Conservation (phyloP, 2,329 filamentous ascomycete genomes). For the Huntiella savannae region DNA sequence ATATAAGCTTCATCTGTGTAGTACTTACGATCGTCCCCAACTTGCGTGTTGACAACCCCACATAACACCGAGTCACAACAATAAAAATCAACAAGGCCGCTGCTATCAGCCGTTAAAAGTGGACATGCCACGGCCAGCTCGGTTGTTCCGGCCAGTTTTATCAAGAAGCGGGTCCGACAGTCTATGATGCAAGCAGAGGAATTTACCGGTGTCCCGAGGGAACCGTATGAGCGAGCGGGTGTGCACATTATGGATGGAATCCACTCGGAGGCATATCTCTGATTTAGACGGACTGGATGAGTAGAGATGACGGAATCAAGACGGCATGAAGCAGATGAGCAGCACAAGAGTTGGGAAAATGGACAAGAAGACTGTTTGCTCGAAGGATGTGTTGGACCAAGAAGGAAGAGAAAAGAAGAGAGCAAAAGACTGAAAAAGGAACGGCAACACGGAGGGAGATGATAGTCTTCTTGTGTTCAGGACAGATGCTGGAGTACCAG, state of each 20-base stretch:
- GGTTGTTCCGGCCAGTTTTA: conserved; percentile 5
- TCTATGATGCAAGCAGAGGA: conserved; percentile 6
- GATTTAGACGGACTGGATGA: not conserved
- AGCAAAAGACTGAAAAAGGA: too few species aligned
- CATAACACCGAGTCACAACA: conserved; percentile 12
- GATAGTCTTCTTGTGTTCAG: too few species aligned
- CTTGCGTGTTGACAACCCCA: conserved; percentile 8
- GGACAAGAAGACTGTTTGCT: too few species aligned
- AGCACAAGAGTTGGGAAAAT: too few species aligned
- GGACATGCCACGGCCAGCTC: conserved; percentile 6
- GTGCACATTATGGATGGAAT: conserved; percentile 1
- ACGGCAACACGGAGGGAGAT: too few species aligned
- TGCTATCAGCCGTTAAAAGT: not conserved
- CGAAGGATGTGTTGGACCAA: too few species aligned
- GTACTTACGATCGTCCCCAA: conserved; percentile 11
- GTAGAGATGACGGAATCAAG: not conserved
- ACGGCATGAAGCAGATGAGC: not conserved
- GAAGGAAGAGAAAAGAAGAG: too few species aligned
- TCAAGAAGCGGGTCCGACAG: conserved; percentile 9
- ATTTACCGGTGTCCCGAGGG: conserved; percentile 1
- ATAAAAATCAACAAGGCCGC: conserved; percentile 7
- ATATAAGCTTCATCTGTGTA: not conserved
- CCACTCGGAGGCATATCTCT: too few species aligned
- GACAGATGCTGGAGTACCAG: too few species aligned
- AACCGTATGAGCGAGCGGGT: not conserved